Conservation (phyloP, 73 alveolate genomes). For the Urostyla sp. region DNA sequence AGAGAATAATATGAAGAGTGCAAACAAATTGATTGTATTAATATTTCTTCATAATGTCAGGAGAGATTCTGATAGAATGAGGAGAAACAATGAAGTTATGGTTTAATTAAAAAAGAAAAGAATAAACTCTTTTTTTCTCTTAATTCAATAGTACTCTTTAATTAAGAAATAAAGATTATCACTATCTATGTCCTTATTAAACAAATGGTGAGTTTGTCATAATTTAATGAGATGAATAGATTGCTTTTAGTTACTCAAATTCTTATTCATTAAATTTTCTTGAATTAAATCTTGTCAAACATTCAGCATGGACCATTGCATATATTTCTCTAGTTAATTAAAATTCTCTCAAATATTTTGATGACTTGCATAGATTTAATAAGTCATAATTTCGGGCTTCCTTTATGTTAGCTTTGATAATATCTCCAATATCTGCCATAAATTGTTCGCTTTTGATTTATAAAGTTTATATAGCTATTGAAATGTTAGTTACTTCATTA, state of each 20-base stretch:
- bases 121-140: too few relatives aligned
- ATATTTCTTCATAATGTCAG: too few relatives aligned
- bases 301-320: constrained; percentile 36
- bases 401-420: constrained; percentile 4
- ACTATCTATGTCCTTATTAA: too few relatives aligned
- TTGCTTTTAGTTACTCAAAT: neutral
- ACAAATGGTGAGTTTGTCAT: neutral
- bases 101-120: too few relatives aligned
- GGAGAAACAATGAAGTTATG: too few relatives aligned
- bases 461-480: constrained; percentile 45
- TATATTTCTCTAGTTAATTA: constrained; percentile 4
- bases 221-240: neutral
- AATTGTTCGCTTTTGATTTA: constrained; percentile 2
- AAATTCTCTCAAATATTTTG: constrained; percentile 19
- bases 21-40: too few relatives aligned
- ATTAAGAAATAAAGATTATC: too few relatives aligned
- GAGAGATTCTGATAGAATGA: too few relatives aligned
- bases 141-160: too few relatives aligned
- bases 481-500: constrained; percentile 31
- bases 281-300: constrained; percentile 19
- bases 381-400: constrained; percentile 4
- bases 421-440: constrained; percentile 33
- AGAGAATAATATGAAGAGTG: too few relatives aligned
- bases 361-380: constrained; percentile 30
- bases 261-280: constrained; percentile 5